Conservation (phyloP, 495 filamentous ascomycete genomes). For the Choiromyces venosus region DNA sequence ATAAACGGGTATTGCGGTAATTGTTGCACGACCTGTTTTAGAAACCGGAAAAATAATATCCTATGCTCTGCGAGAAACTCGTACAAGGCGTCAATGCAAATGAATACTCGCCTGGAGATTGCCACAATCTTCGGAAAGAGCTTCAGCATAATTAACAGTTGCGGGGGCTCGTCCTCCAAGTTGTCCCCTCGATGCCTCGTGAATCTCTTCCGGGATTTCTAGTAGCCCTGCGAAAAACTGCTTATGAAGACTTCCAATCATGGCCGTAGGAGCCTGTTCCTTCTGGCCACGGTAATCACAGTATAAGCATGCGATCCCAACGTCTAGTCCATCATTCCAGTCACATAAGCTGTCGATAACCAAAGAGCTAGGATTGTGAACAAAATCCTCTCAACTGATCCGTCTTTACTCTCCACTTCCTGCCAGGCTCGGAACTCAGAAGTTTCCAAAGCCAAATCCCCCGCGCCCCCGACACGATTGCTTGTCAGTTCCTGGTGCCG, state of each 20-base stretch:
- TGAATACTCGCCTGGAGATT: too few species aligned
- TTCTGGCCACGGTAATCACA: neutral
- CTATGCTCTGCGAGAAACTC: too few species aligned
- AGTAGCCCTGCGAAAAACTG: neutral
- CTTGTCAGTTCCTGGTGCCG: too few species aligned
- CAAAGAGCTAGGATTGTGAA: neutral
- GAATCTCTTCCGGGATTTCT: neutral
- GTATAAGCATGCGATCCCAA: neutral
- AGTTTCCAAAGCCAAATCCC: too few species aligned
- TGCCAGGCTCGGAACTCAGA: too few species aligned
- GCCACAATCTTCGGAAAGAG: neutral
- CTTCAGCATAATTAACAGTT: neutral
- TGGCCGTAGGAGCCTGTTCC: neutral
- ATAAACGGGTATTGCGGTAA: too few species aligned
- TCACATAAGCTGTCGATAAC: neutral
- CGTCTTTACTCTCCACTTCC: too few species aligned
- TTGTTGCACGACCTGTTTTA: too few species aligned
- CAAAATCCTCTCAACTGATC: too few species aligned
- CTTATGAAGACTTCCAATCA: neutral
- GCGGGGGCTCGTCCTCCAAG: neutral
- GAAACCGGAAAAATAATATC: too few species aligned
- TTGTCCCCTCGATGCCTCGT: neutral
- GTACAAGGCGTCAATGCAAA: too few species aligned
- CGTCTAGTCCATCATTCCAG: neutral
- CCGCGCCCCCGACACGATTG: too few species aligned